Evolutionary conservation across 2,329 filamentous ascomycete genomes (phyloP).

Genomic region (Colletotrichum theobromicola): DNA sequence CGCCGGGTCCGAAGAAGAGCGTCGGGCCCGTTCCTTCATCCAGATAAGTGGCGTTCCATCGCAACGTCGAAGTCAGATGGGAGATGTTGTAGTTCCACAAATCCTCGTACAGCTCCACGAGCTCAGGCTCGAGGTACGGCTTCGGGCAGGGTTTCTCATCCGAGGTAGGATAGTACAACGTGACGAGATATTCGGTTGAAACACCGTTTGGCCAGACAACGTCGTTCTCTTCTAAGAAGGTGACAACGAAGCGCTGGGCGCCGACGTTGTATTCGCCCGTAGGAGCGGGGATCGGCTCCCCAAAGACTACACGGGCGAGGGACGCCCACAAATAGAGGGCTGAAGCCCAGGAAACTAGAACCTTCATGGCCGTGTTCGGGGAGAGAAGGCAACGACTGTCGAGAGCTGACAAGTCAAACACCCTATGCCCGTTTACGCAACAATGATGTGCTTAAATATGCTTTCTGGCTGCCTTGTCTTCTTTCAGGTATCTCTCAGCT

Average conservation of each 20-base stretch:
- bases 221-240: neutral
- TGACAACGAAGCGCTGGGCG: slow-evolving; percentile 6
- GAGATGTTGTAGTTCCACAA: slow-evolving; percentile 10
- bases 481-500: neutral
- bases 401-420: rapidly evolving
- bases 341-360: rapidly evolving
- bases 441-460: neutral
- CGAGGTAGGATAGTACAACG: slow-evolving; percentile 19
- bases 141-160: neutral
- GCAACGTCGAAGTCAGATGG: slow-evolving; percentile 11
- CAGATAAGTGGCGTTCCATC: slow-evolving; percentile 10
- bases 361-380: neutral
- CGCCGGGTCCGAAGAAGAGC: slow-evolving; percentile 15
- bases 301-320: rapidly evolving
- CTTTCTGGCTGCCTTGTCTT: neutral
- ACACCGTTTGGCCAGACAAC: slow-evolving; percentile 4
- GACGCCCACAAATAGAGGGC: neutral
- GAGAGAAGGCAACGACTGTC: rapidly evolving
- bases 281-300: neutral
- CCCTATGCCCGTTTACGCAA: too few species aligned
- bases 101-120: neutral
- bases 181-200: slow-evolving; percentile 18
- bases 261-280: slow-evolving; percentile 20
- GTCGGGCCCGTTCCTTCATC: neutral
- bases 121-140: slow-evolving; percentile 17